Percentiles rank a stretch among this genome's conserved stretches.
phyloP scores from a whole-genome alignment of 202 grass and related monocot species.

The Carex arenaria region DNA sequence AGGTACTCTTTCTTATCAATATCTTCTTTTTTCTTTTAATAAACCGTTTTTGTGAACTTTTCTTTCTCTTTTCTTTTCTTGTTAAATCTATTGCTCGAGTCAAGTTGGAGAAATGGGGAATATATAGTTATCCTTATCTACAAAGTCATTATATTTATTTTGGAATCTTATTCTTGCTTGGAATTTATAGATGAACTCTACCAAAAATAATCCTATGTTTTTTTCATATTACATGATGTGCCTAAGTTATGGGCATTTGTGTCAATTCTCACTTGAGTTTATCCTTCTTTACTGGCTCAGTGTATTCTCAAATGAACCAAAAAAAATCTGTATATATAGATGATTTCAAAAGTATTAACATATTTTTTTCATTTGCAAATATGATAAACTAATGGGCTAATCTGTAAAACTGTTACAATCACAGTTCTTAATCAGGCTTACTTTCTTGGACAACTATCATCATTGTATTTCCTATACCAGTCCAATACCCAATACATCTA shows the following conservation, averaged over 20 bases:
- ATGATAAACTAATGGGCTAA: not conserved
- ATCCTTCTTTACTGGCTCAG: not conserved
- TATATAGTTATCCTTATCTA: not conserved
- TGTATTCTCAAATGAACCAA: not conserved
- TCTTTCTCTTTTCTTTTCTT: not conserved
- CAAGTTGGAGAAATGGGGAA: not conserved
- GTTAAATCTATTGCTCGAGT: not conserved
- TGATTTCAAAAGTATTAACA: not conserved
- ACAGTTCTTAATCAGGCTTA: not conserved
- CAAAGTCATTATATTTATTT: not conserved
- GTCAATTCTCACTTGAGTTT: not conserved
- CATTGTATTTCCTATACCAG: not conserved
- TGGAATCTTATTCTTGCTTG: not conserved
- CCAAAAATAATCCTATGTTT: not conserved
- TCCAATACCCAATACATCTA: not conserved
- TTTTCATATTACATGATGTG: not conserved
- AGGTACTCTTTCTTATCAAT: slow-evolving; percentile 41
- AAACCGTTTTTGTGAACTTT: slow-evolving; percentile 12
- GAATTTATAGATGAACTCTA: not conserved
- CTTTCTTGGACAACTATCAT: not conserved
- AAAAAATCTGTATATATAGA: not conserved
- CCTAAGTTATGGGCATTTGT: not conserved
- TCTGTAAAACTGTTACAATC: not conserved
- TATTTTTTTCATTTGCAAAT: not conserved
- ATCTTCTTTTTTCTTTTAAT: not conserved